Base-by-base conservation (phyloP, 768 basidiomycete genomes). In the Trametes cingulata region DNA sequence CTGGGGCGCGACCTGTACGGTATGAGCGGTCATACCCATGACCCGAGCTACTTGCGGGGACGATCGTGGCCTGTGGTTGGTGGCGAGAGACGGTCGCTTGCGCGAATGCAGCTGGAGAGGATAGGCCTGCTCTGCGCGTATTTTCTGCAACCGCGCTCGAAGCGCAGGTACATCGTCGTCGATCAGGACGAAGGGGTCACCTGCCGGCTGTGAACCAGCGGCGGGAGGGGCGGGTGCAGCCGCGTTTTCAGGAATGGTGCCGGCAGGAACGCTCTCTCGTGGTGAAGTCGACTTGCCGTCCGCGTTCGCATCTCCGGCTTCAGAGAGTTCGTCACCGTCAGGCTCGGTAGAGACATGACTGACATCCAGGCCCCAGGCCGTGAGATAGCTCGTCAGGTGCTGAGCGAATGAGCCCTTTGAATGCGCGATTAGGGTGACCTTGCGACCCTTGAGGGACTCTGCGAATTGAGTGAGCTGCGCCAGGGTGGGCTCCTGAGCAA, bases 311-410 rank as follows among this genome's bases (percentile, higher is more conserved):
- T 65, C 65, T 20, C 53, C 60, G n/a, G 60, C 24, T 56, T 68
- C 73, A 5, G 65, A 70, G 52, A 68, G 63, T 8, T 68, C 71
- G 52, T 90, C 85, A 2, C 72, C 72, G 20, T 81, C 82, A 12
- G 80, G 78, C 52, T 87, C 85, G 1, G 82, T 77, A 8, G 87
- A 85, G 43, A 87, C 79, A 74, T 95, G 93, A 52, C 84, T 87
- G 42, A 98, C 87, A 67, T 96, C 93, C 87, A 98, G 83, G 13
- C 95, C 95, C 96, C 96, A 98, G 6, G 90, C 84, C 20, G 91
- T 91, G 58, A 99, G 80, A 74, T 96, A 97, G 65, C 90, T 90
- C 24, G 95, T 95, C 36, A 99, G 78, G 72, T 97, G 93, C 52
- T 90, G 91, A 0, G 95, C 95, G 68, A 98, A 99, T 2, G 87